Base-by-base conservation (phyloP, 129 eudicot genomes). In the Tagetes patula region DNA sequence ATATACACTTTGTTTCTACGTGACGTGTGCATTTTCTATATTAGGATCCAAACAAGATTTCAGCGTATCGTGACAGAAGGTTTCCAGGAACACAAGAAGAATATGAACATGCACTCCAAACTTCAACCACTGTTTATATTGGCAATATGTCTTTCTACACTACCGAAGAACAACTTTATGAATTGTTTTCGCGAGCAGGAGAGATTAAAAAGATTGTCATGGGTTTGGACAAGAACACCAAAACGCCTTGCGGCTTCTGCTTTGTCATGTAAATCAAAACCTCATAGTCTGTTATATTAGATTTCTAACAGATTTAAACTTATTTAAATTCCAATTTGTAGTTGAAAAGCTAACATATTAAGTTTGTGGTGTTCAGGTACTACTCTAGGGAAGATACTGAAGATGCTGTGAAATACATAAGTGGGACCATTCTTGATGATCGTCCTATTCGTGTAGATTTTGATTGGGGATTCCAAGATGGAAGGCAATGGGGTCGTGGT, bases 401-500 rank as follows among this genome's bases (percentile, higher is more conserved):
- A 84, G 99, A 94, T 85, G 60, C 97, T 39, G 99, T 90, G 48
- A 94, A 90, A 75, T 94, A 90, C 76, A 90, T 90, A 69, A 94
- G 99, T 75, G 99, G 99, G 84, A 94, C 99, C 0, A 90, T 94
- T 81, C 97, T 94, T 61, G 99, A 94, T 80, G 99, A 94, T 67
- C 91, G 99, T 72, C 99, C 99, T 27, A 90, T 94, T 79, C 97
- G 99, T 73, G 97, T 88, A 9, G 99, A 94, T 81, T 94, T 94
- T 71, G 99, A 94, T 79, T 94, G 99, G 99, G 99, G 99, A 41
- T 94, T 94, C 56, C 94, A 94, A 74, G 99, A 94, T 77, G 99
- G 99, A 68, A 84, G 99, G 72, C 99, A 94, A 75, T 94, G 99
- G 99, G 99, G 99, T 9, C 99, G 99, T 73, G 99, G 99, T 43